Evolutionary conservation across 2,329 filamentous ascomycete genomes (phyloP).

Genomic region (Verticillium alfalfae): DNA sequence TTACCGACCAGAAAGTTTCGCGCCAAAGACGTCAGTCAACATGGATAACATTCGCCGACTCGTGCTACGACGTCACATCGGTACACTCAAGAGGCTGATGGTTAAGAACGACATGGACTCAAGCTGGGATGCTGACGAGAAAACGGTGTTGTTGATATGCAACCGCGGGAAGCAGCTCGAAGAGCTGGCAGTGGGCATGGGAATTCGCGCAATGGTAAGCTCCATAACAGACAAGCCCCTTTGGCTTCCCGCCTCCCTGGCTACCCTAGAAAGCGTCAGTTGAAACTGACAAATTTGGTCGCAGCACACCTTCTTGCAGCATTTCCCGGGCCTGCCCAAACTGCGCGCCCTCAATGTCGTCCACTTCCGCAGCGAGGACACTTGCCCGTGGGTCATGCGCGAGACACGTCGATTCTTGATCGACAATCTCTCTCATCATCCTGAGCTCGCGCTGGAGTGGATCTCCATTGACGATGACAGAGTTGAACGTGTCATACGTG

Average conservation of each 20-base stretch:
- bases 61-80: slow-evolving; percentile 53
- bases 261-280: too few species aligned
- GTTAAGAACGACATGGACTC: slow-evolving; percentile 50
- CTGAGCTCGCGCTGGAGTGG: slow-evolving; percentile 51
- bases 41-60: slow-evolving; percentile 54
- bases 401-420: slow-evolving; percentile 55
- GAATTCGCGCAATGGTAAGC: slow-evolving; percentile 47
- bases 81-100: slow-evolving; percentile 49
- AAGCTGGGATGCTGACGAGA: slow-evolving; percentile 53
- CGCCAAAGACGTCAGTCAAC: slow-evolving; percentile 40
- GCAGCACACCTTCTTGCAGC: slow-evolving; percentile 54
- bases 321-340: slow-evolving; percentile 37
- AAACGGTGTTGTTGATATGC: slow-evolving; percentile 49
- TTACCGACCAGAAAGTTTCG: slow-evolving; percentile 47
- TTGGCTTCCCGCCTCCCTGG: too few species aligned
- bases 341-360: slow-evolving; percentile 52
- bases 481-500: slow-evolving; percentile 43
- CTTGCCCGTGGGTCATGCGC: slow-evolving; percentile 49
- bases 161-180: slow-evolving; percentile 40
- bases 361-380: slow-evolving; percentile 49
- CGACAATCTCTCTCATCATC: slow-evolving; percentile 51
- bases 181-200: slow-evolving; percentile 52
- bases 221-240: too few species aligned
- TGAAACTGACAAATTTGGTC: background rate
- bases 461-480: slow-evolving; percentile 47